phyloP scores from a whole-genome alignment of 352 stramenopile genomes.

The Phytophthora gonapodyides region DNA sequence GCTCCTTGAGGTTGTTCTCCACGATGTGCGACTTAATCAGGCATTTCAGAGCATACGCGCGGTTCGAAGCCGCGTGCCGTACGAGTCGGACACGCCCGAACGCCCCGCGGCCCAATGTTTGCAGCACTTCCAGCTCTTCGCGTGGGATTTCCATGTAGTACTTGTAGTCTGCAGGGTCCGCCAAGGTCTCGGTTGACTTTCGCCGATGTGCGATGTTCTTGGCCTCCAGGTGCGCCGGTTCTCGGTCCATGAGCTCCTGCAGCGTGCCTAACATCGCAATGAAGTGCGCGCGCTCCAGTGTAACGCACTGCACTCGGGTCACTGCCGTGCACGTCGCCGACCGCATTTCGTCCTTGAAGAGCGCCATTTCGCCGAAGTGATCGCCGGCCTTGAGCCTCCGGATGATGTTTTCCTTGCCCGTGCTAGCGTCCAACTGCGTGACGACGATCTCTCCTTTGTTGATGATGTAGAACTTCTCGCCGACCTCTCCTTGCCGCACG shows the following conservation, averaged over 20 bases:
- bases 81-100: slow-evolving; percentile 92
- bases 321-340: slow-evolving; percentile 91
- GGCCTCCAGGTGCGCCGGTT: slow-evolving; percentile 35
- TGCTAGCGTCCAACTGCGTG: slow-evolving; percentile 53
- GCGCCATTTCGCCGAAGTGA: slow-evolving; percentile 95
- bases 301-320: slow-evolving; percentile 63
- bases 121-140: slow-evolving; percentile 77
- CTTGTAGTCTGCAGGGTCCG: slow-evolving; percentile 60
- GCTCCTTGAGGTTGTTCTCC: slow-evolving; percentile 90
- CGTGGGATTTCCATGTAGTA: slow-evolving; percentile 75
- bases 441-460: slow-evolving; percentile 77
- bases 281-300: slow-evolving; percentile 70
- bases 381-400: slow-evolving; percentile 73
- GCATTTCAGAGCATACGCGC: slow-evolving; percentile 92
- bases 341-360: slow-evolving; percentile 92
- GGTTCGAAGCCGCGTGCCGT: slow-evolving; percentile 62
- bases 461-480: slow-evolving; percentile 83
- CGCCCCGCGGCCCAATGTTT: slow-evolving; percentile 81
- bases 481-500: slow-evolving; percentile 74
- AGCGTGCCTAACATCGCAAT: slow-evolving; percentile 81
- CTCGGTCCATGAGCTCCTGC: slow-evolving; percentile 79
- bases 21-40: slow-evolving; percentile 93
- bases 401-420: slow-evolving; percentile 52
- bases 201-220: slow-evolving; percentile 29
- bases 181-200: slow-evolving; percentile 40